A percentile compares a stretch with the other conserved stretches of the same genome.
These are phyloP conservation scores for Novymonas esmeraldas DNA, from an alignment of 208 protist species.

Conservation along the genomic window DNA sequence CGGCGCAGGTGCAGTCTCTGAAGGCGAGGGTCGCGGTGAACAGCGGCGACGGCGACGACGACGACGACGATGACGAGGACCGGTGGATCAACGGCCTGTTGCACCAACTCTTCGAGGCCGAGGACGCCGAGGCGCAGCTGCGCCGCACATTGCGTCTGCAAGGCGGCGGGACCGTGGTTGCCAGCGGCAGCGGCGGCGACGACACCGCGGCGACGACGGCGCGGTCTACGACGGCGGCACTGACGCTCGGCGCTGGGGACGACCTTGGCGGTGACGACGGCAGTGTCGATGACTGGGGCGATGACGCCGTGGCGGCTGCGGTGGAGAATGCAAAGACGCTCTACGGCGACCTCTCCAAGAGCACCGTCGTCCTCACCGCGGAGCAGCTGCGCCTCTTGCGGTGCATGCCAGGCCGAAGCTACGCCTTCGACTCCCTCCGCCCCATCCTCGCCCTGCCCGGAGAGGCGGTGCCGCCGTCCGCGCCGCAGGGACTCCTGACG, in stretches of 20 bases:
- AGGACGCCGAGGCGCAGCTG: constrained; percentile 19
- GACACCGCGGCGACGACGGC: background rate
- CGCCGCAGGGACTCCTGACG: background rate
- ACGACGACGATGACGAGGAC: constrained; percentile 9
- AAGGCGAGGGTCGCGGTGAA: background rate
- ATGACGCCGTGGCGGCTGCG: background rate
- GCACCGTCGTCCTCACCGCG: constrained; percentile 3
- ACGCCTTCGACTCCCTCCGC: constrained; percentile 24
- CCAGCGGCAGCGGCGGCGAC: background rate
- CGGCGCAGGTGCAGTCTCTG: constrained; percentile 15
- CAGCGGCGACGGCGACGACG: background rate
- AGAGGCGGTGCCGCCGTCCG: constrained; percentile 4
- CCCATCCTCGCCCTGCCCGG: background rate
- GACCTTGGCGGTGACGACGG: background rate
- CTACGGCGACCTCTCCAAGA: constrained; percentile 4
- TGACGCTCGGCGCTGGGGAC: background rate
- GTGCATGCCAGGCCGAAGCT: constrained; percentile 19
- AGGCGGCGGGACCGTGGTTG: background rate
- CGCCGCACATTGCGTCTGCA: constrained; percentile 17
- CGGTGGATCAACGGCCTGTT: constrained; percentile 22
- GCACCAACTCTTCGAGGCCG: constrained; percentile 20
- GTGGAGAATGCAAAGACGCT: background rate
- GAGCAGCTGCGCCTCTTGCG: constrained; percentile 29
- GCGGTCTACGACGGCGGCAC: background rate
- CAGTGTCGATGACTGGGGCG: background rate